Conservation (phyloP, 345 rosid species). For the Citrus maxima region DNA sequence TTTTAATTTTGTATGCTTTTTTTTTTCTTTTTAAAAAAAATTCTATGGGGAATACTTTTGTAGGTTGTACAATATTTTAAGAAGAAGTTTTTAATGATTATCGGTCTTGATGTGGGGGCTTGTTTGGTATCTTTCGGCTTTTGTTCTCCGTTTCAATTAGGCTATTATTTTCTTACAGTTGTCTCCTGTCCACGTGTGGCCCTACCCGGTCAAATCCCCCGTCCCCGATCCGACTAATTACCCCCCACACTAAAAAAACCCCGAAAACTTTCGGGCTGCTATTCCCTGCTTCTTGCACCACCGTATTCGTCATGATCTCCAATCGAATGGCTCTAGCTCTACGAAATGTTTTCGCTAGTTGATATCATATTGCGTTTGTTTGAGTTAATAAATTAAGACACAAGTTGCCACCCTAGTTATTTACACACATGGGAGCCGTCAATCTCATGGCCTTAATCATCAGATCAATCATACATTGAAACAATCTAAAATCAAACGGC, state of each 20-base stretch:
- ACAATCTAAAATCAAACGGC: neutral
- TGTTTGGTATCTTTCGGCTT: conserved; percentile 1
- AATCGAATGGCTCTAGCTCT: neutral
- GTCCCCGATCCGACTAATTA: neutral
- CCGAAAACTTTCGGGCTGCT: neutral
- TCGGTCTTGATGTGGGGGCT: neutral
- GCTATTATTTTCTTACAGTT: conserved; percentile 15
- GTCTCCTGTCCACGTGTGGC: conserved; percentile 35
- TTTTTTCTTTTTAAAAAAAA: too few relatives aligned
- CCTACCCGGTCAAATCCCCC: conserved; percentile 15
- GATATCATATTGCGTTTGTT: too few relatives aligned
- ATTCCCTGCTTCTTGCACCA: neutral
- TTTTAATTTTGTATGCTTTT: too few relatives aligned
- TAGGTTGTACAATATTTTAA: too few relatives aligned
- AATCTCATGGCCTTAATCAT: too few relatives aligned
- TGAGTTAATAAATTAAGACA: too few relatives aligned
- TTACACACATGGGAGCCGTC: too few relatives aligned
- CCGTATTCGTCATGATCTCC: neutral
- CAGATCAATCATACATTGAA: neutral
- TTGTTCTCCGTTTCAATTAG: neutral
- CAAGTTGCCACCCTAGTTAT: too few relatives aligned
- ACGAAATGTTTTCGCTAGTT: neutral
- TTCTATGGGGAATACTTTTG: too few relatives aligned
- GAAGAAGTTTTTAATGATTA: neutral
- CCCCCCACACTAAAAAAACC: too few relatives aligned